Base-by-base conservation (phyloP, 2,329 filamentous ascomycete species). In the Talaromyces sp. region DNA sequence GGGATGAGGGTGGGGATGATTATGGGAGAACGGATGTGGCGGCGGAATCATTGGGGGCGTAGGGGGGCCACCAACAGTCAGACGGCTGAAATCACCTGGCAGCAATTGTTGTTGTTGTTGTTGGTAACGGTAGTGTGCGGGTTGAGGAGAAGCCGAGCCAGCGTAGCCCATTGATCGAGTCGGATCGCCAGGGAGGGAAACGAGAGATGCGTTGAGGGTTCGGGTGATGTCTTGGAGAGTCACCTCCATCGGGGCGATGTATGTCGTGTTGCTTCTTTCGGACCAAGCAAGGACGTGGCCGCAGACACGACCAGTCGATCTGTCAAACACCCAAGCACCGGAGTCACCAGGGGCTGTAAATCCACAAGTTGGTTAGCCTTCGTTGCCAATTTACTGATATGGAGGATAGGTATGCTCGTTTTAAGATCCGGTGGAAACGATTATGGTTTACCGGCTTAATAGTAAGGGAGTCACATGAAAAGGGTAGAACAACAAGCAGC, bases 241-340 rank as follows among this genome's bases (percentile, higher is more conserved):
- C 2, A 97, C 82, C 52, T 97, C 90, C 93, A 97, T 97, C 0
- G 93, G 93, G 56, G 91, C 94, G 56, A 97, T 94, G 70, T 96
- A 97, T 0, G 91, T 91, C 4, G 91, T 86, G 37, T 85, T 85
- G 66, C 89, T 93, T 56, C 86, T 85, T 57, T 86, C 83, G 62
- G 88, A 93, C 86, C 89, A 96, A 0, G 93, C 93, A 11, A 97
- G 80, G 0, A 97, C 90, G 65, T 97, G 93, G 0, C 93, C 93
- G 62, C 90, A 94, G 3, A 97, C 85, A 33, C 86, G 83, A 1
- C 91, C 91, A n/a, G 86, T 80, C 5, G 82, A 81, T 52, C 89
- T 87, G 62, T 93, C 89, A 14, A 97, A 86, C 3, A 97, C 85
- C 93, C 93, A 97, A 0, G 93, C 93, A 3, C 93, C 93, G 6